Evolutionary conservation across 1,284 basidiomycete species (phyloP), one percentile per base, ranked within the genome.

Genomic region (Volvariella volvacea): DNA sequence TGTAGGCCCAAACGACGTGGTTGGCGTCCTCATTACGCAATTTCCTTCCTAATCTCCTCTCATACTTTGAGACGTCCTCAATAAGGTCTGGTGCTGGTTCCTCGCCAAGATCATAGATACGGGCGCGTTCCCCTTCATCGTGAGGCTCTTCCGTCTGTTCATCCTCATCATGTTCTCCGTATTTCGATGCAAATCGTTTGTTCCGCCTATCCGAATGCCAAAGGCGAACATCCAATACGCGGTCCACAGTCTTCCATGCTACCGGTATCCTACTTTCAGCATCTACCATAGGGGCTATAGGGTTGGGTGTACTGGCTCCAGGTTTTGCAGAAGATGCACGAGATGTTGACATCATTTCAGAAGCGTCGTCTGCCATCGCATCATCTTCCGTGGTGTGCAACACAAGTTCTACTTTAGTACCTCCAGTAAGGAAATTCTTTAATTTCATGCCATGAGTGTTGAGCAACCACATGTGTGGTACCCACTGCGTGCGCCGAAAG

Each of bases 391-490:
- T 58, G 4, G 47, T 51, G 7, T 55, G 66, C 0, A 68, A 69
- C 3, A 89, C 63, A 22, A 92, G 66, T 20, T 79, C 69, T n/a
- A 92, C 73, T 52, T 74, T 78, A 0, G 86, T 68, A 1, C 92
- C 91, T 15, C 71, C 69, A 4, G 61, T 54, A 25, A 95, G 69
- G 62, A 95, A 97, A 59, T 88, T 78, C 51, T 81, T 80, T 45
- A 96, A 66, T 56, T 83, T 88, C 12, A 60, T 57, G 3, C 63
- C 57, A 40, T 79, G 68, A 7, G 76, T 80, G 2, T 84, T 77
- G 22, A 81, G 66, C 1, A 96, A 68, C 89, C 89, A 96, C 65
- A 86, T 82, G 57, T 95, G 92, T 15, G 92, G 86, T 1, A 94
- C 90, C 92, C 92, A 95, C 52, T 82, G 69, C 37, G 78, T 68